Evolutionary conservation across 2,329 filamentous ascomycete species (phyloP), one percentile per base, ranked within the genome.

Genomic region (Bipolaris sorokiniana): DNA sequence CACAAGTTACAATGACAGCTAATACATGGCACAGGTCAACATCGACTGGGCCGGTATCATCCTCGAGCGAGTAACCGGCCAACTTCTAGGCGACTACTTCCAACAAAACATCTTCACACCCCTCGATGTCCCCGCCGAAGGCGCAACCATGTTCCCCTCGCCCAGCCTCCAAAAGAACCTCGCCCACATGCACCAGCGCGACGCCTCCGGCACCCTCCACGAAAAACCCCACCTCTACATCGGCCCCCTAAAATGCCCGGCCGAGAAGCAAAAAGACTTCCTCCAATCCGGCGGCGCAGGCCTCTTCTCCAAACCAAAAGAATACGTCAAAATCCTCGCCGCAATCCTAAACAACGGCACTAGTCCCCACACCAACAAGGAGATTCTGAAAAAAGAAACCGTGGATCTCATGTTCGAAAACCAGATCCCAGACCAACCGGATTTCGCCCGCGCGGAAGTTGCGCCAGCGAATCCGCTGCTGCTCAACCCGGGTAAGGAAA

Each of bases 371-470:
- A 90, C 86, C 0, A 82, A 83, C 1, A 70, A 72, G 0, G 77
- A 79, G 49, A 81, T 91, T 31, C 78, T 91, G 6, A 76, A 79
- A 18, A 78, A 81, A 15, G 77, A 81, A 28, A 89, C 86, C 0
- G 83, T 91, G 0, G 80, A 87, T 11, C 73, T 83, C 31, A 88
- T 90, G 84, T 90, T 87, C 71, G 78, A 77, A 54, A 90, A 90
- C 68, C 86, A 87, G 61, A 82, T 88, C 48, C 79, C 83, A 0
- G 58, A 81, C 1, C 68, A 74, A 46, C 84, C 85, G 0, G 67
- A 87, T 59, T 86, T 84, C 54, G 78, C 79, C 1, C 77, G 82
- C 1, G 33, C 34, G 6, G 61, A 66, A 2, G 76, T 84, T 2
- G 70, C 80, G 0, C 78, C 79, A 1, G 75, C 82, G 0, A 85